These are phyloP conservation scores for Simplicillium aogashimaense DNA, from an alignment of 2,329 filamentous ascomycete genomes.

Conservation along the genomic window DNA sequence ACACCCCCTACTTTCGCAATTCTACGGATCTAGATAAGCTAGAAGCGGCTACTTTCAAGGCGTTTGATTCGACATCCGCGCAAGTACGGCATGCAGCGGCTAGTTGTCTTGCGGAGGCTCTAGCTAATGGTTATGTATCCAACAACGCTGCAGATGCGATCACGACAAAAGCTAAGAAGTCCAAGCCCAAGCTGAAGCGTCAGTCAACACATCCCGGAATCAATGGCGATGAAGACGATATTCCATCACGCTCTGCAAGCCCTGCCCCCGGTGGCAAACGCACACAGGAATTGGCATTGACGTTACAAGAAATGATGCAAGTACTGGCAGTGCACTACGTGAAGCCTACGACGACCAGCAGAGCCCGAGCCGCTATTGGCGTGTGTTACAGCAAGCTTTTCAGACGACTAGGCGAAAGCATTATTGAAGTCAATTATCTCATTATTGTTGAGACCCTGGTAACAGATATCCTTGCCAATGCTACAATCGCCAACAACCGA, in stretches of 20 bases:
- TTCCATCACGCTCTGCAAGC: conserved; percentile 57
- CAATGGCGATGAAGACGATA: conserved; percentile 65
- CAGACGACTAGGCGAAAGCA: conserved; percentile 65
- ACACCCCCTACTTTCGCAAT: conserved; percentile 78
- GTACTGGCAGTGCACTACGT: conserved; percentile 75
- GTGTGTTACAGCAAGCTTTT: conserved; percentile 81
- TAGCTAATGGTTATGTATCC: conserved; percentile 62
- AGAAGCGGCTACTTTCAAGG: conserved; percentile 73
- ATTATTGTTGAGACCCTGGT: conserved; percentile 75
- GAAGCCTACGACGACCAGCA: conserved; percentile 68
- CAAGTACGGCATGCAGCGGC: conserved; percentile 78
- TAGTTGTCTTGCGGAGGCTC: conserved; percentile 70
- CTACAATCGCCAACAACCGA: conserved; percentile 69
- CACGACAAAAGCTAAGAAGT: conserved; percentile 55
- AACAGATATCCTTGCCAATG: conserved; percentile 66
- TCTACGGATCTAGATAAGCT: conserved; percentile 84
- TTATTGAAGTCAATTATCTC: conserved; percentile 75
- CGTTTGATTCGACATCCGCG: conserved; percentile 66
- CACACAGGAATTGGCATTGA: conserved; percentile 61
- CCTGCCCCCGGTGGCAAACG: conserved; percentile 61
- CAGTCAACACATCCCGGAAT: conserved; percentile 49
- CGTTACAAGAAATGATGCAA: conserved; percentile 67
- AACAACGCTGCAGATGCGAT: conserved; percentile 39
- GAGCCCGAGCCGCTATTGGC: conserved; percentile 70
- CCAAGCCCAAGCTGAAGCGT: conserved; percentile 52